phyloP scores from a whole-genome alignment of 257 asterid species.

The Capsicum chinense region DNA sequence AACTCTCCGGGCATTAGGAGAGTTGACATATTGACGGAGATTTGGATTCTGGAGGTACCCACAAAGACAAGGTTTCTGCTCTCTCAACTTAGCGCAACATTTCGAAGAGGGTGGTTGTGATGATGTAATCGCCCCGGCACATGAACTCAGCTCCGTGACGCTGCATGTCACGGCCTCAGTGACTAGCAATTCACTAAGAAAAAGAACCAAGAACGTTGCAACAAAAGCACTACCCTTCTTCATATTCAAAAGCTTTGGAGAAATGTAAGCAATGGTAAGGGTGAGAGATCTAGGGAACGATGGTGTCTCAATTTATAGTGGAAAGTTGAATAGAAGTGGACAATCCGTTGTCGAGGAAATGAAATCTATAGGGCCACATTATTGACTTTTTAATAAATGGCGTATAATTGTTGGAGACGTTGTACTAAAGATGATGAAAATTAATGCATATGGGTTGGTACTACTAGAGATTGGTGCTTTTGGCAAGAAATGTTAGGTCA shows the following conservation, averaged over 20 bases:
- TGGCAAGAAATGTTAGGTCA: background rate
- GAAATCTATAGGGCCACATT: background rate
- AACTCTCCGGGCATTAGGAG: constrained; percentile 39
- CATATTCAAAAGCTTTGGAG: background rate
- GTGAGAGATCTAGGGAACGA: background rate
- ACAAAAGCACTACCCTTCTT: constrained; percentile 6
- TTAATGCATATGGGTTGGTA: background rate
- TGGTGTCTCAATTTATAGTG: background rate
- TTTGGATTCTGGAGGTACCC: constrained; percentile 38
- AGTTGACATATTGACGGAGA: constrained; percentile 34
- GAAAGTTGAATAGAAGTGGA: background rate
- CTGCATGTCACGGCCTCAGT: constrained; percentile 39
- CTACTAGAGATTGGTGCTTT: background rate
- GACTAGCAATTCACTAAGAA: constrained; percentile 1
- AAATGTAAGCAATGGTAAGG: background rate
- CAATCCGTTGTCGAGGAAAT: background rate
- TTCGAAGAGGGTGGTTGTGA: background rate
- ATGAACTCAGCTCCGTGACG: constrained; percentile 31
- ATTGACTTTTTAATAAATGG: background rate
- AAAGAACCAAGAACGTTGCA: background rate
- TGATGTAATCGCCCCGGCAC: constrained; percentile 30
- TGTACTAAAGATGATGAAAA: background rate
- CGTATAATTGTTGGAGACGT: background rate
- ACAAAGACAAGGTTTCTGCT: constrained; percentile 48
- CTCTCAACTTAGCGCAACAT: constrained; percentile 38